These are phyloP conservation scores for Fusarium nurragi DNA, from an alignment of 2,329 filamentous ascomycete species.

Conservation along the genomic window DNA sequence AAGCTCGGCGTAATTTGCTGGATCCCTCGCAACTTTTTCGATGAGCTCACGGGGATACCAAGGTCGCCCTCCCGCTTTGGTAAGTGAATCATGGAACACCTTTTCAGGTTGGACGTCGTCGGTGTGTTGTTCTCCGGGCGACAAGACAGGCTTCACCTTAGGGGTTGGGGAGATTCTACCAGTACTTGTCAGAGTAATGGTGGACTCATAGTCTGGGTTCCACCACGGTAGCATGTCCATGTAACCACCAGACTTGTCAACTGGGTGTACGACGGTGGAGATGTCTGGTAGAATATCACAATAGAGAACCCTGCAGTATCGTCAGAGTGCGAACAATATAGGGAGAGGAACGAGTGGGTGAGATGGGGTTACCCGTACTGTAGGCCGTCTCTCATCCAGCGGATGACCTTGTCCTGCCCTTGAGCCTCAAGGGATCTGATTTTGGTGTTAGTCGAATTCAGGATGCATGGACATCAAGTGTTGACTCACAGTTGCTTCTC, in stretches of 20 bases:
- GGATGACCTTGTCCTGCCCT: constrained; percentile 26
- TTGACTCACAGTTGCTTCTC: constrained; percentile 5
- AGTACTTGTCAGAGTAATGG: constrained; percentile 5
- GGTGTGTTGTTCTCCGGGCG: constrained; percentile 11
- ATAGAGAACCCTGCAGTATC: constrained; percentile 24
- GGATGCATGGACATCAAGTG: background rate
- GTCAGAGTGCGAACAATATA: constrained; percentile 9
- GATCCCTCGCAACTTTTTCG: constrained; percentile 16
- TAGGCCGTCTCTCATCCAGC: constrained; percentile 31
- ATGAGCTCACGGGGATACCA: constrained; percentile 32
- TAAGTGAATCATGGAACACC: constrained; percentile 11
- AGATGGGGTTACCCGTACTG: constrained; percentile 24
- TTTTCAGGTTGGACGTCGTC: constrained; percentile 22
- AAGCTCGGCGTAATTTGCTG: constrained; percentile 8
- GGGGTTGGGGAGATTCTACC: background rate
- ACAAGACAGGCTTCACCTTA: background rate
- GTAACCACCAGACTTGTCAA: constrained; percentile 16
- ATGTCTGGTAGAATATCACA: constrained; percentile 27
- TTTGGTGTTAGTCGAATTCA: constrained; percentile 2
- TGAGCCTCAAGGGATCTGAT: constrained; percentile 10
- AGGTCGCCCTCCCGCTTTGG: constrained; percentile 33
- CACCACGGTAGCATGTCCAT: constrained; percentile 23
- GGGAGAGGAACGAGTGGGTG: background rate
- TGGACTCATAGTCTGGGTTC: constrained; percentile 12
- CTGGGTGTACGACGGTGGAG: constrained; percentile 22